Evolutionary conservation across 177 flowering plant genomes (phyloP), one percentile per base, ranked within the genome.

Genomic region (Vitis hybrid): DNA sequence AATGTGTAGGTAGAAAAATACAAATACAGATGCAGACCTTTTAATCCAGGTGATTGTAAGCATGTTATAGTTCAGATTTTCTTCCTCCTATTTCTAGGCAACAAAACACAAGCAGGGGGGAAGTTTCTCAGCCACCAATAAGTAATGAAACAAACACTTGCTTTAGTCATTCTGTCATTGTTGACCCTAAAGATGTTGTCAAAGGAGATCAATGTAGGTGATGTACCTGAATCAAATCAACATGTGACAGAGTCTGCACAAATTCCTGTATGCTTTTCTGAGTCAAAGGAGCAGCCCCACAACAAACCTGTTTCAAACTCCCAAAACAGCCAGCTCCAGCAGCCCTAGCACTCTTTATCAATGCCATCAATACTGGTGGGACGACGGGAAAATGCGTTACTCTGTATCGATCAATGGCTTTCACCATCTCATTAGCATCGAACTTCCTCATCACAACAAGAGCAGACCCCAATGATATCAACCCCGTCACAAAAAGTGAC

Each of bases 211-310:
- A 39, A 39, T 39, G 45, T 39, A 39, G 2, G 45, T 26, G 29
- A 19, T 9, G 13, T 74, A 93, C 97, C 98, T 93, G 95, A 81
- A 90, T 86, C 69, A 92, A 83, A 79, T 91, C 94, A 67, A 92
- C 92, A 67, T 77, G 77, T 63, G 89, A 90, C 26, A 91, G 71
- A 59, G 73, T 66, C 69, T 74, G 66, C 19, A 84, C 63, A 65
- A 91, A 87, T 1, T 92, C 93, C 10, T 77, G 80, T 7, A 92
- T 91, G 60, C 13, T 39, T 71, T 77, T 78, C 73, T 34, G 34
- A 63, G 81, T 83, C 55, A 80, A 4, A 57, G 92, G 83, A 58
- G 97, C 94, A 13, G 94, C 97, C 34, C 98, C 97, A 70, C 81
- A 75, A 2, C 85, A 86, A 63, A 93, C 88, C 80, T 90, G 96